A percentile compares a stretch with the other conserved stretches of the same genome.
phyloP scores from a whole-genome alignment of 768 basidiomycete species.

The Russula earlei region DNA sequence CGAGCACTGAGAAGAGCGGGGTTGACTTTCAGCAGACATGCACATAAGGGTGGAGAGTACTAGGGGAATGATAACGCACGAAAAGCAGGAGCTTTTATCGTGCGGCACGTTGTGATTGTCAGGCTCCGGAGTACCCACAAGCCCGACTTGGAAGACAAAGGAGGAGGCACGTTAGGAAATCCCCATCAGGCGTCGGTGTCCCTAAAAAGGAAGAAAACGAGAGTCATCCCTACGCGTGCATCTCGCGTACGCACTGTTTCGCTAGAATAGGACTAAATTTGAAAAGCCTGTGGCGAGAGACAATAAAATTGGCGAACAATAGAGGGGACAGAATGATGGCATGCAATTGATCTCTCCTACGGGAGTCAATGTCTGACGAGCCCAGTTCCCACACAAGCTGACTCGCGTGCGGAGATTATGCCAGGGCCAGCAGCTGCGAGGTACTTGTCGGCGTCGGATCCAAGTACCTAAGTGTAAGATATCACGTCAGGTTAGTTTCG shows the following conservation, averaged over 20 bases:
- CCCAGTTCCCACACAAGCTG: too few relatives aligned
- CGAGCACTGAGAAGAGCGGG: neutral
- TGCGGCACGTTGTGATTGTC: neutral
- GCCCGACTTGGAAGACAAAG: constrained; percentile 14
- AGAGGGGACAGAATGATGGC: neutral
- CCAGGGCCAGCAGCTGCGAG: neutral
- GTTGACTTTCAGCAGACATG: neutral
- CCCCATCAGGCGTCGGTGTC: constrained; percentile 1
- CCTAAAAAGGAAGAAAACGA: neutral
- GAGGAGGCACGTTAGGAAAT: constrained; percentile 11
- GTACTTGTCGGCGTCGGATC: neutral
- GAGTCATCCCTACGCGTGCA: neutral
- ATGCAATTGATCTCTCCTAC: neutral
- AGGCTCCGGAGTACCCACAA: neutral
- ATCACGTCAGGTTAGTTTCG: too few relatives aligned
- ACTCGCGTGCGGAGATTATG: constrained; percentile 6
- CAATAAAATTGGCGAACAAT: constrained; percentile 10
- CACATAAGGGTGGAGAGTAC: neutral
- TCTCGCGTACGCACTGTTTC: neutral
- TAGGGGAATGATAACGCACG: neutral
- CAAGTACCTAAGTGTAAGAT: too few relatives aligned
- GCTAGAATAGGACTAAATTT: neutral
- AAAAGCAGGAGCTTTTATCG: constrained; percentile 2
- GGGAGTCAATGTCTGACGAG: too few relatives aligned
- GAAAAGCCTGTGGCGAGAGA: neutral